Conservation (phyloP, 225 moss, liverwort and hornwort species). For the Asterella californica region DNA sequence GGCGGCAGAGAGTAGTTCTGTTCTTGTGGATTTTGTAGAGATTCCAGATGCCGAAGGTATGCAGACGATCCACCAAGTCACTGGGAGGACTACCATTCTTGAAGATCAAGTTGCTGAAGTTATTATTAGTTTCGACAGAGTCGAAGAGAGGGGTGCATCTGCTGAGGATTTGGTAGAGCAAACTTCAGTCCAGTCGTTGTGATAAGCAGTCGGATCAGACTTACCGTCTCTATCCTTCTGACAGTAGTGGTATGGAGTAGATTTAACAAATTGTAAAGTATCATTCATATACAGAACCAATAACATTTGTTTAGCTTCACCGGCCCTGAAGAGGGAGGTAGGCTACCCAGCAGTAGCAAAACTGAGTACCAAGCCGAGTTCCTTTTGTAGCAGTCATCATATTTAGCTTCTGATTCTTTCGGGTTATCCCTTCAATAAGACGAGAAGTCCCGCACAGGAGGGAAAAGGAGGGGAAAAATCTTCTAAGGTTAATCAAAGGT, state of each 20-base stretch:
- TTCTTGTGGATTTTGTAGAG: neutral
- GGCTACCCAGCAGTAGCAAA: no score
- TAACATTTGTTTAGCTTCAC: neutral
- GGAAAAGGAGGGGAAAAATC: no score
- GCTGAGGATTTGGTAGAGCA: conserved; percentile 4
- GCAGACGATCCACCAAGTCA: neutral
- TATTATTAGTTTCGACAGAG: neutral
- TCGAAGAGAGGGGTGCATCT: neutral
- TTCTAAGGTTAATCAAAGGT: no score
- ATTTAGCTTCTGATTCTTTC: no score
- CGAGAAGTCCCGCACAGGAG: no score
- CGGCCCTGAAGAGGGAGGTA: no score
- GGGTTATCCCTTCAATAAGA: no score
- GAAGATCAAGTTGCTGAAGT: neutral
- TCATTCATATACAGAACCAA: neutral
- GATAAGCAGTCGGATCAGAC: neutral
- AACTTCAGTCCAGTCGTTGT: neutral
- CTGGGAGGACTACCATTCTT: neutral
- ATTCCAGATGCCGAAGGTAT: neutral
- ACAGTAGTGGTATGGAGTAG: neutral
- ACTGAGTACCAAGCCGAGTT: no score
- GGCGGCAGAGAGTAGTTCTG: no score
- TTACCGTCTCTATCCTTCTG: neutral
- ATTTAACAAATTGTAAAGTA: neutral
- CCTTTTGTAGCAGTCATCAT: no score